Conservation (phyloP, 2,329 filamentous ascomycete genomes). For the Blumeriella jaapii region DNA sequence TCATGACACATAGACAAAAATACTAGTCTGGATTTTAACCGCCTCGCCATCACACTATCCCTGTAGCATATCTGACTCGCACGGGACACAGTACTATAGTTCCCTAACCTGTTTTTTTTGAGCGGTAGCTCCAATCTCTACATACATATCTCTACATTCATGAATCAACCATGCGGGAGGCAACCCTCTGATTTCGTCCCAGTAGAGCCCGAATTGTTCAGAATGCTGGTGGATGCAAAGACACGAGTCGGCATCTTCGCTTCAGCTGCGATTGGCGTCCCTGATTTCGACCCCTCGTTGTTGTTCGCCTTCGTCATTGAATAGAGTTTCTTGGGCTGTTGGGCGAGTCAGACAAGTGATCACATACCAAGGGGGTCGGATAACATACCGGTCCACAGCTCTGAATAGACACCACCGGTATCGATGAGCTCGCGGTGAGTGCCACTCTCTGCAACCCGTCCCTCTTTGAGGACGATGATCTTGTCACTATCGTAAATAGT, state of each 20-base stretch:
- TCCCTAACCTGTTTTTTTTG: too few species aligned
- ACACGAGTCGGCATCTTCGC: slow-evolving; percentile 7
- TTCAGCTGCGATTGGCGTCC: slow-evolving; percentile 9
- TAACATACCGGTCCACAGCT: slow-evolving; percentile 75
- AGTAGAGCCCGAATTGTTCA: too few species aligned
- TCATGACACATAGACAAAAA: too few species aligned
- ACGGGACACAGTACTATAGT: too few species aligned
- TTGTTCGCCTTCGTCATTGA: slow-evolving; percentile 36
- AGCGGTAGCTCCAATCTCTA: too few species aligned
- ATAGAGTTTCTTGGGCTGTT: slow-evolving; percentile 51
- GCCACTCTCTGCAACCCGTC: slow-evolving; percentile 76
- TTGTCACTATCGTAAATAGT: slow-evolving; percentile 91
- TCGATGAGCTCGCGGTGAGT: slow-evolving; percentile 80
- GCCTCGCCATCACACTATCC: too few species aligned
- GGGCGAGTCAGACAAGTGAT: slow-evolving; percentile 9
- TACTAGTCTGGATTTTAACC: too few species aligned
- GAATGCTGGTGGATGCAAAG: too few species aligned
- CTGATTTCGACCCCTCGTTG: slow-evolving; percentile 25
- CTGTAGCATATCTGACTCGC: too few species aligned
- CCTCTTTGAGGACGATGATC: slow-evolving; percentile 82
- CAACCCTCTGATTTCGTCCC: too few species aligned
- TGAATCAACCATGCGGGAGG: too few species aligned
- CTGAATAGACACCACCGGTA: slow-evolving; percentile 66
- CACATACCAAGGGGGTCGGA: slow-evolving; percentile 1
- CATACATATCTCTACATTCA: too few species aligned